Percentiles rank a stretch among this genome's conserved stretches.
Evolutionary conservation across 176 grass and related monocot species (phyloP).

Genomic region (Eleusine indica): DNA sequence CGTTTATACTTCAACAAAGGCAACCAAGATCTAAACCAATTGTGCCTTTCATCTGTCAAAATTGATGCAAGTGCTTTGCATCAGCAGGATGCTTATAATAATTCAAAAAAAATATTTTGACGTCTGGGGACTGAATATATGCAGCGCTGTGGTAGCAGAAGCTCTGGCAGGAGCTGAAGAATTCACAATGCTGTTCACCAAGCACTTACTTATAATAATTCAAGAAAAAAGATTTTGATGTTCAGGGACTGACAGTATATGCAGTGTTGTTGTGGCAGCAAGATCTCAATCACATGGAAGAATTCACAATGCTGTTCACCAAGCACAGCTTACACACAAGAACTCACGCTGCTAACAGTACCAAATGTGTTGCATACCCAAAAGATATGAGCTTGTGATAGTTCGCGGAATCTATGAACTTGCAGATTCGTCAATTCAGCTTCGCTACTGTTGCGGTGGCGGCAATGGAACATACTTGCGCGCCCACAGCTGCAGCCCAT

Average conservation of each 20-base stretch:
- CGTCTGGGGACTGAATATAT: too few relatives aligned
- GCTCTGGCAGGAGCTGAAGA: too few relatives aligned
- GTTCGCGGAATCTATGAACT: neutral
- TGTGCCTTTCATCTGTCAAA: neutral
- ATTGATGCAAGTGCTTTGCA: neutral
- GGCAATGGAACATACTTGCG: constrained; percentile 50
- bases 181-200: too few relatives aligned
- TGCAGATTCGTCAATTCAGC: neutral
- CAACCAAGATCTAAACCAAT: neutral
- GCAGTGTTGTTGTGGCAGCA: neutral
- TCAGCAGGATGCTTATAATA: neutral
- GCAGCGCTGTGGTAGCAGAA: too few relatives aligned
- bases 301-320: neutral
- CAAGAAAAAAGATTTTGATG: neutral
- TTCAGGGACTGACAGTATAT: neutral
- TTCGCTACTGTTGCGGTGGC: neutral
- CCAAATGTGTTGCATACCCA: neutral
- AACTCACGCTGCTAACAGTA: neutral
- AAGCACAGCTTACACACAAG: neutral
- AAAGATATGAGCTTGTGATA: neutral
- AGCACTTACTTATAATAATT: too few relatives aligned
- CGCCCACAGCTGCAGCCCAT: constrained; percentile 63
- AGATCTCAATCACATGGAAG: neutral
- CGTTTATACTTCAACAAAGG: neutral
- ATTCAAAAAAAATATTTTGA: too few relatives aligned